Conservation (phyloP, 2,329 filamentous ascomycete species). For the Malbranchea cinnamomea region DNA sequence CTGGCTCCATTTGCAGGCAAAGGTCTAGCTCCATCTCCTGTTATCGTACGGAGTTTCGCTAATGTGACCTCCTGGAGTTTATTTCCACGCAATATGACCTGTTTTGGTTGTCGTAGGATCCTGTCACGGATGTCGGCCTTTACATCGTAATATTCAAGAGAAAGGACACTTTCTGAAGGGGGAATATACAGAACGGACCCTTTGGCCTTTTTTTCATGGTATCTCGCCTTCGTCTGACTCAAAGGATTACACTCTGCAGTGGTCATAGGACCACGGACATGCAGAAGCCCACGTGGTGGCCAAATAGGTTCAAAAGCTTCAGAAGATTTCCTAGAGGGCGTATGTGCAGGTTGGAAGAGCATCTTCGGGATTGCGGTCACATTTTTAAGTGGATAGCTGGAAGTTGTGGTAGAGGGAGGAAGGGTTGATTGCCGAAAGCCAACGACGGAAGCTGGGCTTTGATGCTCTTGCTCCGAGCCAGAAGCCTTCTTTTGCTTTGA, state of each 20-base stretch:
- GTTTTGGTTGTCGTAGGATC: constrained; percentile 5
- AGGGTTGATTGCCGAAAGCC: neutral
- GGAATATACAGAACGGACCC: constrained; percentile 17
- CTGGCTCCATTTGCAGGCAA: neutral
- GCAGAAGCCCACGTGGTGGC: constrained; percentile 23
- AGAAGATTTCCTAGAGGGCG: constrained; percentile 6
- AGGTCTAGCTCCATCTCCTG: neutral
- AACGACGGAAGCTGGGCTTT: neutral
- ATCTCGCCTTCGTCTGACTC: neutral
- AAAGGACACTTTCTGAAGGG: constrained; percentile 20
- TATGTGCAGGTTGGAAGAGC: neutral
- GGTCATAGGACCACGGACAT: constrained; percentile 39
- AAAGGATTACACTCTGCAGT: neutral
- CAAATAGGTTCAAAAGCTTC: constrained; percentile 23
- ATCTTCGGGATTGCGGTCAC: neutral
- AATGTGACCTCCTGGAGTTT: constrained; percentile 1
- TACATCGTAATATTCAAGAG: too few relatives aligned
- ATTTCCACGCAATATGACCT: constrained; percentile 1
- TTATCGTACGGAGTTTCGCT: neutral
- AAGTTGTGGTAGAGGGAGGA: neutral
- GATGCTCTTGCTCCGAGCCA: neutral
- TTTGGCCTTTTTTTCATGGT: constrained; percentile 25
- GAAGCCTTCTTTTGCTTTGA: constrained; percentile 15
- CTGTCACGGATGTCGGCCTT: too few relatives aligned
- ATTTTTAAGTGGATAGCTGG: neutral